phyloP scores from a whole-genome alignment of 2,329 filamentous ascomycete genomes.

The Chrysosporium keratinophilum region DNA sequence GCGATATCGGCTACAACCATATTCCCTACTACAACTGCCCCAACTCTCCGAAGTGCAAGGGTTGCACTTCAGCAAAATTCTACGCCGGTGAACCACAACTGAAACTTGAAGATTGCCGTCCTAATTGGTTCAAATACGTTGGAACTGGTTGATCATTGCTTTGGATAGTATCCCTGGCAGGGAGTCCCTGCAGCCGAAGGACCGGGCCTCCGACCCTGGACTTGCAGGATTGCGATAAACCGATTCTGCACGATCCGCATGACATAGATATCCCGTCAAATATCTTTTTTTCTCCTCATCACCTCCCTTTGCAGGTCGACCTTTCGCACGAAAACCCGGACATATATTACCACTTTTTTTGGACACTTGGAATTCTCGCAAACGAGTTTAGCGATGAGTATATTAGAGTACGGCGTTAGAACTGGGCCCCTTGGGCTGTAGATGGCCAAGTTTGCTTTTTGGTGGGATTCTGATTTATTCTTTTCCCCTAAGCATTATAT shows the following conservation, averaged over 20 bases:
- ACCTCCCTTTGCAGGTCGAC: background rate
- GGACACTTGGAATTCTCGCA: background rate
- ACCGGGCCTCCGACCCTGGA: no score
- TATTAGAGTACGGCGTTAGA: constrained; percentile 6
- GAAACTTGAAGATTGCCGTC: constrained; percentile 82
- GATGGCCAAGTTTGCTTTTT: background rate
- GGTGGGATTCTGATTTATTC: background rate
- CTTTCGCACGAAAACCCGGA: background rate
- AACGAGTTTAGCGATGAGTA: constrained; percentile 4
- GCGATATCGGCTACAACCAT: constrained; percentile 96
- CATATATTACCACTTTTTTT: background rate
- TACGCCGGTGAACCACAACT: constrained; percentile 82
- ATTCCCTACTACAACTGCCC: constrained; percentile 99
- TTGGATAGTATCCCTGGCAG: background rate
- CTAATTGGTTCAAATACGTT: constrained; percentile 94
- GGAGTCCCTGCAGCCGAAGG: no score
- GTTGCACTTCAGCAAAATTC: constrained; percentile 75
- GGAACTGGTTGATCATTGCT: constrained; percentile 50
- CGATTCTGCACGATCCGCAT: background rate
- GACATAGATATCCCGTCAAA: background rate
- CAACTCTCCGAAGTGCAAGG: constrained; percentile 85
- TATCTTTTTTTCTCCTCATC: background rate
- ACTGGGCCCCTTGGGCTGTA: background rate
- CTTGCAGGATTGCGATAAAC: background rate
- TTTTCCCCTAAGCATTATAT: background rate